Conservation (phyloP, 352 stramenopile species). For the Globisporangium irregulare region DNA sequence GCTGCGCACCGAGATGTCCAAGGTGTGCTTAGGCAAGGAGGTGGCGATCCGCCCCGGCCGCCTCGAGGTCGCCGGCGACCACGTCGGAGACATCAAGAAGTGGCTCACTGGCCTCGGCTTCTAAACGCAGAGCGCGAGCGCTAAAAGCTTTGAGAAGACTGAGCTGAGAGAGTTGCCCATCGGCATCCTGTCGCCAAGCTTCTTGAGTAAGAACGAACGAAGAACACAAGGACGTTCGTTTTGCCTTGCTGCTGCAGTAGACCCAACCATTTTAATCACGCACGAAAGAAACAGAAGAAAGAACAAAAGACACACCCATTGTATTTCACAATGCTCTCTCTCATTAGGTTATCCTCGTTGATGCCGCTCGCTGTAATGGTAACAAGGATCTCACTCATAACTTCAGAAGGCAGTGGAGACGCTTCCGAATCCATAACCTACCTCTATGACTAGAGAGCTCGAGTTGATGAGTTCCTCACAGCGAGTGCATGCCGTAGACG, state of each 20-base stretch:
- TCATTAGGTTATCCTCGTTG: background rate
- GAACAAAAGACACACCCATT: background rate
- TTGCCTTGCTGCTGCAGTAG: background rate
- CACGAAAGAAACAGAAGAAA: conserved; percentile 3
- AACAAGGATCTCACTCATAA: too few relatives aligned
- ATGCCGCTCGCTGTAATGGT: background rate
- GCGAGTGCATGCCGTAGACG: conserved; percentile 81
- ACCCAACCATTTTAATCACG: background rate
- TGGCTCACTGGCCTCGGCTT: conserved; percentile 85
- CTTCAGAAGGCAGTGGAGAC: background rate
- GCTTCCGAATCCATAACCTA: background rate
- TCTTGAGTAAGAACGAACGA: background rate
- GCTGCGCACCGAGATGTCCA: conserved; percentile 77
- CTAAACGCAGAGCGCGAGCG: conserved; percentile 26
- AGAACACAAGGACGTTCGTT: background rate
- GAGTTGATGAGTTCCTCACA: conserved; percentile 29
- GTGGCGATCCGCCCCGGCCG: conserved; percentile 64
- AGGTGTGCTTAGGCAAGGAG: conserved; percentile 79
- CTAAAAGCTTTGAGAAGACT: background rate
- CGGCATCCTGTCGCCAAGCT: background rate
- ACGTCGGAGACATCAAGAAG: conserved; percentile 70
- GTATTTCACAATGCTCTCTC: background rate
- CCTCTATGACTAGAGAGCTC: background rate
- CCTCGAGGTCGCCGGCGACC: conserved; percentile 77
- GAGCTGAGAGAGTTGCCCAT: background rate